Base-by-base conservation (phyloP, 805 yeast genomes). In the Torulaspora microellipsoides region DNA sequence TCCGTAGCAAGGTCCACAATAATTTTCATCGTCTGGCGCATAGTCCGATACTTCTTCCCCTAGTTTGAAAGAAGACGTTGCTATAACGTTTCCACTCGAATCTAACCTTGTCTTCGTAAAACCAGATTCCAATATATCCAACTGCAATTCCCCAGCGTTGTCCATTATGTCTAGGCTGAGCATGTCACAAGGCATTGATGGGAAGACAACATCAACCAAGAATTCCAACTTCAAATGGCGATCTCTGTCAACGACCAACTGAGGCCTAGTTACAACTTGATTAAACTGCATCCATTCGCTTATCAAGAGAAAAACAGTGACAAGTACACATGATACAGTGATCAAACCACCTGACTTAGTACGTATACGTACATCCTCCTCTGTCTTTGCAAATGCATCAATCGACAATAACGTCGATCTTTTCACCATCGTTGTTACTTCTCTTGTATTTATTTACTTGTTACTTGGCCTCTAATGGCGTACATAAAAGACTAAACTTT, bases 1-100 rank as follows among this genome's bases (percentile, higher is more conserved):
- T 1, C 96, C 96, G 61, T 87, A 90, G 69, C 99, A 91, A 0
- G 95, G 74, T 4, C 97, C 98, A 72, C 96, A 89, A 58, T 80
- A 77, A 29, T 56, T 47, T 33, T 51, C 54, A 34, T 72, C 72
- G 4, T 64, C 65, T 29, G 72, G 72, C 2, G 51, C 41, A 15
- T 56, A 62, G 15, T 63, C 70, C 9, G 38, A 52, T 5, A 54
- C 59, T 12, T 55, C 53, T 25, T 59, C 62, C 52, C 78, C 77
- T 6, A 73, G 65, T 38, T 67, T 65, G 51, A 76, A 59, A 15
- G 67, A 63, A 23, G 61, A 68, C 13, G 71, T 62, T 3, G 62
- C 68, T 29, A 80, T 59, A 41, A 66, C 71, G 4, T 65, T 54
- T 15, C 95, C 91, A 28, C 70, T 56, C 20, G 64, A 53, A 14